These are phyloP conservation scores for Heritiera fomes DNA, from an alignment of 345 rosid genomes.

Conservation along the genomic window DNA sequence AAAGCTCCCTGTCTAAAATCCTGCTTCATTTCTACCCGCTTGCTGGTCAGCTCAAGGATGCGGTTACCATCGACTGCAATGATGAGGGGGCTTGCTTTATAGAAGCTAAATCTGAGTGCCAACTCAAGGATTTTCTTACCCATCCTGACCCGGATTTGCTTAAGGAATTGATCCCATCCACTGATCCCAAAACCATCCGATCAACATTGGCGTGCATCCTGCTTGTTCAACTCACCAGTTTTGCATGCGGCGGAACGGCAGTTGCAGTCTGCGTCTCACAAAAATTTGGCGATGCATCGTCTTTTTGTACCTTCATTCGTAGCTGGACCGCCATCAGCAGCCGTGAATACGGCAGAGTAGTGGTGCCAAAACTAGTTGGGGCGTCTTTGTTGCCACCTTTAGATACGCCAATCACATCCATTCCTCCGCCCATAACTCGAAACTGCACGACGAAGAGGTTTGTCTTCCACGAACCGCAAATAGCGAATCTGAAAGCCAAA, in stretches of 20 bases:
- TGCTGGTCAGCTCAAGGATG: conserved; percentile 22
- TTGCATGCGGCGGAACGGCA: conserved; percentile 20
- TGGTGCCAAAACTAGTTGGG: background rate
- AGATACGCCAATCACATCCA: background rate
- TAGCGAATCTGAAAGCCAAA: conserved; percentile 13
- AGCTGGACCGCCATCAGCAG: conserved; percentile 19
- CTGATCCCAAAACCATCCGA: conserved; percentile 7
- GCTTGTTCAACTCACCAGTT: conserved; percentile 22
- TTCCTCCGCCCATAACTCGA: background rate
- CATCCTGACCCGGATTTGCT: conserved; percentile 8
- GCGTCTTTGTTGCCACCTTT: background rate
- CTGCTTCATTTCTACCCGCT: conserved; percentile 27
- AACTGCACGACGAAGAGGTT: conserved; percentile 23
- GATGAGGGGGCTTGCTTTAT: conserved; percentile 20
- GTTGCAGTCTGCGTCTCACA: conserved; percentile 18
- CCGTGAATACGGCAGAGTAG: background rate
- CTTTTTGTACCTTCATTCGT: conserved; percentile 12
- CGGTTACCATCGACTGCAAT: conserved; percentile 26
- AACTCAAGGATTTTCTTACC: conserved; percentile 4
- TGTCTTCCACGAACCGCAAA: conserved; percentile 20
- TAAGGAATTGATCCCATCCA: conserved; percentile 15
- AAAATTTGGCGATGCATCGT: conserved; percentile 18
- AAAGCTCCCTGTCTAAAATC: conserved; percentile 9
- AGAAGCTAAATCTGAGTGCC: conserved; percentile 15
- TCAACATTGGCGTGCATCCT: background rate